Percentiles rank a stretch among this genome's conserved stretches.
Conservation (phyloP, 768 basidiomycete genomes). For the Phlebiopsis gigantea region DNA sequence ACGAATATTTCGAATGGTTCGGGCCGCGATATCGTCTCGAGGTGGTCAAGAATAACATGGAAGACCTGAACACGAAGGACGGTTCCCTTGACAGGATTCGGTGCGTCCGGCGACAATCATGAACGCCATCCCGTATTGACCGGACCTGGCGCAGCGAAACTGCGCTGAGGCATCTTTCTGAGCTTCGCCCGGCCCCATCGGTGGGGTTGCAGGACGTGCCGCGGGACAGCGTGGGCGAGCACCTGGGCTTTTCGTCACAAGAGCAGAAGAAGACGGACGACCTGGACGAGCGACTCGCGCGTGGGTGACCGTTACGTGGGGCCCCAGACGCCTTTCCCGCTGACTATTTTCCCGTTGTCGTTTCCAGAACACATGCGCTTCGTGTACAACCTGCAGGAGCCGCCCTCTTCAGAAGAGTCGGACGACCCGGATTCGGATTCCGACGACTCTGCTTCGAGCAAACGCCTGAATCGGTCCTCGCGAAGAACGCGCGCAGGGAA, state of each 20-base stretch:
- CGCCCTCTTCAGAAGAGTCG: conserved; percentile 24
- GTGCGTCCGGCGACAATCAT: conserved; percentile 35
- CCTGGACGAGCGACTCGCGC: conserved; percentile 64
- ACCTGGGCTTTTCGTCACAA: conserved; percentile 56
- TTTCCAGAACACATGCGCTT: conserved; percentile 59
- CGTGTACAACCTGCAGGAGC: conserved; percentile 35
- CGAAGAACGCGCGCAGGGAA: conserved; percentile 28
- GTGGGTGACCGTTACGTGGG: conserved; percentile 36
- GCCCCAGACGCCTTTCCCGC: background rate
- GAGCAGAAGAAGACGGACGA: conserved; percentile 45
- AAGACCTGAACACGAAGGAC: conserved; percentile 82
- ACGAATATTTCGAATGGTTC: conserved; percentile 95
- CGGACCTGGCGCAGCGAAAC: conserved; percentile 35
- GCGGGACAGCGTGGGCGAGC: conserved; percentile 54
- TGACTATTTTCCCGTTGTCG: background rate
- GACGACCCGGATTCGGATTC: conserved; percentile 26
- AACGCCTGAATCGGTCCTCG: conserved; percentile 20
- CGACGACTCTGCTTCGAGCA: conserved; percentile 38
- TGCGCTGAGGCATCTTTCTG: conserved; percentile 49
- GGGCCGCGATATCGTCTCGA: conserved; percentile 93
- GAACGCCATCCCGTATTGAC: background rate
- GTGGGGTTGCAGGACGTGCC: conserved; percentile 85
- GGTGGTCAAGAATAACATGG: conserved; percentile 90
- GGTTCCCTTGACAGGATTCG: conserved; percentile 75
- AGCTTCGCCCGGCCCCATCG: conserved; percentile 72